Percentiles rank a stretch among this genome's conserved stretches.
Conservation (phyloP, 2,329 filamentous ascomycete genomes). For the Akanthomyces lecanii region DNA sequence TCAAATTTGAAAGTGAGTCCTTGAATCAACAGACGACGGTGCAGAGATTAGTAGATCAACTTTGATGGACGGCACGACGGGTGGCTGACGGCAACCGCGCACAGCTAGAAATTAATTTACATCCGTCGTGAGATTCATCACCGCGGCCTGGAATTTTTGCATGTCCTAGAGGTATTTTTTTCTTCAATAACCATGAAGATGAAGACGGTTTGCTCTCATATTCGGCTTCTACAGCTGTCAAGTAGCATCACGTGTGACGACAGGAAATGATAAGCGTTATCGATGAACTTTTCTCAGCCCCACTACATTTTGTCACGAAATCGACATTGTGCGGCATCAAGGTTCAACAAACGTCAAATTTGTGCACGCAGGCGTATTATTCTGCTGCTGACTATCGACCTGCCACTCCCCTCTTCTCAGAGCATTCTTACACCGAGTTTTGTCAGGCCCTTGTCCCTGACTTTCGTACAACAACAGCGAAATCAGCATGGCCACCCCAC, state of each 20-base stretch:
- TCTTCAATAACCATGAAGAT: background rate
- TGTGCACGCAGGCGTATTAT: background rate
- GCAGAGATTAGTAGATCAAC: too few species aligned
- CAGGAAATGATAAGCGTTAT: slow-evolving; percentile 8
- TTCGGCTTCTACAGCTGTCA: background rate
- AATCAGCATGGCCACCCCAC: slow-evolving; percentile 15
- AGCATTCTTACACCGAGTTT: background rate
- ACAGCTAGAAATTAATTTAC: too few species aligned
- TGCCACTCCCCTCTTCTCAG: background rate
- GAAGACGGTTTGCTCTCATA: background rate
- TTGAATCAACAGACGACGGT: too few species aligned
- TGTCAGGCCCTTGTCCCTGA: too few species aligned
- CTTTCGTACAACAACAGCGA: background rate
- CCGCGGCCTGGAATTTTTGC: too few species aligned
- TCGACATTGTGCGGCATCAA: slow-evolving; percentile 12
- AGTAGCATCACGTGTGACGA: slow-evolving; percentile 7
- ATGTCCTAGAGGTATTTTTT: background rate
- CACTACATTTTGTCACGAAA: slow-evolving; percentile 10
- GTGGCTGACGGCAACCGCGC: too few species aligned
- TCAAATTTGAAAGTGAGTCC: too few species aligned
- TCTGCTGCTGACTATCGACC: background rate
- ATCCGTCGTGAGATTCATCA: too few species aligned
- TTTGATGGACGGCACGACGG: too few species aligned
- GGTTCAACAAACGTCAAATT: background rate
- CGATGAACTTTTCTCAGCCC: slow-evolving; percentile 15